phyloP scores from a whole-genome alignment of 1,284 basidiomycete species.

The Sporisorium graminicola region DNA sequence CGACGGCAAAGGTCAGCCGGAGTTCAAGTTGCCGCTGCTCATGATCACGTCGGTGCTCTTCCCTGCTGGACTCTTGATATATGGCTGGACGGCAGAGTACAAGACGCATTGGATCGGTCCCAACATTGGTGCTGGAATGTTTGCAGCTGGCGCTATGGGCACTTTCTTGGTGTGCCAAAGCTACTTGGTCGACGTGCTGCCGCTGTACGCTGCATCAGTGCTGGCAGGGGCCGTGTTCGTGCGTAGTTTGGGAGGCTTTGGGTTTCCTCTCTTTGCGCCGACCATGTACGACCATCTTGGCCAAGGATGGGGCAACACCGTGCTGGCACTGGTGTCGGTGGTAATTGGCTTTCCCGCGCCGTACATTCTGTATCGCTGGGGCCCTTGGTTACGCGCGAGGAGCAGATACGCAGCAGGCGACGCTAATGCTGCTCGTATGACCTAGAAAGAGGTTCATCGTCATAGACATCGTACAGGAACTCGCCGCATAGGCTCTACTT shows the following conservation, averaged over 20 bases:
- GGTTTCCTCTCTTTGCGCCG: slow-evolving; percentile 62
- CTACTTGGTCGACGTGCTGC: slow-evolving; percentile 64
- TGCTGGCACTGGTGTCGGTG: slow-evolving; percentile 62
- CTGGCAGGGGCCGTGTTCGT: slow-evolving; percentile 63
- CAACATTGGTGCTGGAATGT: slow-evolving; percentile 70
- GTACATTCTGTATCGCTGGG: slow-evolving; percentile 55
- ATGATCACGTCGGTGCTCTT: slow-evolving; percentile 75
- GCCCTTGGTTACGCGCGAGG: slow-evolving; percentile 48
- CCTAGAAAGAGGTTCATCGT: background rate
- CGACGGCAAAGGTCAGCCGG: slow-evolving; percentile 74
- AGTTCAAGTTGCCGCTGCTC: slow-evolving; percentile 73
- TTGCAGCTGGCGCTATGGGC: slow-evolving; percentile 42
- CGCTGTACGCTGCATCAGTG: slow-evolving; percentile 66
- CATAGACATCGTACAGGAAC: background rate
- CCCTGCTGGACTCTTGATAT: slow-evolving; percentile 75
- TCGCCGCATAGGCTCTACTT: too few species aligned
- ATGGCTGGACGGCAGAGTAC: slow-evolving; percentile 77
- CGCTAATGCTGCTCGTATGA: slow-evolving; percentile 22
- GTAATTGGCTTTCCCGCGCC: slow-evolving; percentile 66
- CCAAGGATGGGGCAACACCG: slow-evolving; percentile 66
- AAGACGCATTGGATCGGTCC: slow-evolving; percentile 77
- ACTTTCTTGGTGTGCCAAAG: slow-evolving; percentile 55
- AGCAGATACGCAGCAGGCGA: slow-evolving; percentile 56
- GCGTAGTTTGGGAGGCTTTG: slow-evolving; percentile 67
- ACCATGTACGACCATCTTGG: slow-evolving; percentile 62